phyloP scores from a whole-genome alignment of 371 early-diverging fungal genomes.

The Mycotypha africana region DNA sequence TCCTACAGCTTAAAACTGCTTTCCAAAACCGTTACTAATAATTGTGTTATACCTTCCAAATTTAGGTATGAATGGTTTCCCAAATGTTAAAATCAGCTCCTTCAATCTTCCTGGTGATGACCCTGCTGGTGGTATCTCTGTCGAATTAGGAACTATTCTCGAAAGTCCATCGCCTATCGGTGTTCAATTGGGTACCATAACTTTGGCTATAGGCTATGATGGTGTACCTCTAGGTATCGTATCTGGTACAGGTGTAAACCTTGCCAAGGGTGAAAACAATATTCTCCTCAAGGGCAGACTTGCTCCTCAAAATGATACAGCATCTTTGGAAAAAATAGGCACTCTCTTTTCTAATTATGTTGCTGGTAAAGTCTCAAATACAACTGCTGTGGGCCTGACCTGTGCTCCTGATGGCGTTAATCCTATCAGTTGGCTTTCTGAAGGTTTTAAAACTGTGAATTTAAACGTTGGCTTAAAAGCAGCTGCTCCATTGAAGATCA shows the following conservation, averaged over 20 bases:
- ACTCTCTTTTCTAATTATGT: constrained; percentile 51
- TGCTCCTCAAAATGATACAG: constrained; percentile 39
- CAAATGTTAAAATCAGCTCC: constrained; percentile 43
- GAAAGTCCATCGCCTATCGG: constrained; percentile 57
- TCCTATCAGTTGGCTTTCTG: constrained; percentile 50
- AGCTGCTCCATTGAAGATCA: constrained; percentile 38
- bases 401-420: constrained; percentile 54
- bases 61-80: constrained; percentile 55
- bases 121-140: constrained; percentile 48
- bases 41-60: background rate
- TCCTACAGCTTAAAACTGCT: no score
- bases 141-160: constrained; percentile 49
- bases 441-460: constrained; percentile 46
- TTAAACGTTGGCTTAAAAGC: constrained; percentile 45
- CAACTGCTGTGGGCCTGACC: constrained; percentile 51
- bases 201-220: constrained; percentile 44
- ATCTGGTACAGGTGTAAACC: constrained; percentile 31
- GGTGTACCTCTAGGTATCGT: constrained; percentile 49
- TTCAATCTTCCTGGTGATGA: constrained; percentile 54
- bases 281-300: constrained; percentile 50
- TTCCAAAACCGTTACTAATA: no score
- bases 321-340: constrained; percentile 39
- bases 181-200: constrained; percentile 52
- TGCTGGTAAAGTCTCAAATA: constrained; percentile 40
- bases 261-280: constrained; percentile 39